A percentile compares a stretch with the other conserved stretches of the same genome.
These are phyloP conservation scores for Trypanosoma avium DNA, from an alignment of 208 protist genomes.

Conservation along the genomic window DNA sequence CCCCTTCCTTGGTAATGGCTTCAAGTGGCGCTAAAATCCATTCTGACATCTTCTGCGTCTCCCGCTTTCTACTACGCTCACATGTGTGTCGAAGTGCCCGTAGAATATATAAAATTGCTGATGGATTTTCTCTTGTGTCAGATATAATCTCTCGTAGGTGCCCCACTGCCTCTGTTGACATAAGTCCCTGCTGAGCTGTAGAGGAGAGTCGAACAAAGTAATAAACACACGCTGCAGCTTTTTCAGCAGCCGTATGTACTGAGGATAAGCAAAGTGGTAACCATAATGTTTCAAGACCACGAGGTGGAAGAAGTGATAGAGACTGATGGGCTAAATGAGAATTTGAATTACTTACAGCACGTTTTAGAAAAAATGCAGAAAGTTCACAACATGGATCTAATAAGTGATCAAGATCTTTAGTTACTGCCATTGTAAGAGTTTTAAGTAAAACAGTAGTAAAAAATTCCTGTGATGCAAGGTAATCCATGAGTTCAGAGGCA, in stretches of 20 bases:
- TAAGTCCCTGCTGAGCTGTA: conserved; percentile 38
- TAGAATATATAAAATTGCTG: conserved; percentile 43
- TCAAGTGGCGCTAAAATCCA: conserved; percentile 11
- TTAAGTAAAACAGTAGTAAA: conserved; percentile 44
- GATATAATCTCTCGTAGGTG: conserved; percentile 26
- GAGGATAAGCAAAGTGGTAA: conserved; percentile 50
- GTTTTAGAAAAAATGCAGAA: conserved; percentile 37
- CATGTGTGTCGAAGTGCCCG: conserved; percentile 41
- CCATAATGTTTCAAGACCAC: conserved; percentile 41
- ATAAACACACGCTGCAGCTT: conserved; percentile 46
- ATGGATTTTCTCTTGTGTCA: conserved; percentile 24
- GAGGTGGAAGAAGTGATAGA: conserved; percentile 29
- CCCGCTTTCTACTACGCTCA: conserved; percentile 18
- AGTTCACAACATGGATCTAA: conserved; percentile 36
- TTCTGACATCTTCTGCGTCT: conserved; percentile 12
- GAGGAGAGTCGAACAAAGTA: conserved; percentile 43
- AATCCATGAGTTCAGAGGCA: conserved; percentile 31
- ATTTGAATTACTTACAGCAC: conserved; percentile 30
- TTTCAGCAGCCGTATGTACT: conserved; percentile 31
- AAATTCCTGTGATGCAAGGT: conserved; percentile 43
- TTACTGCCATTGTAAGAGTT: conserved; percentile 35
- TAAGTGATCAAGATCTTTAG: conserved; percentile 29
- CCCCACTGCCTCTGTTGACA: conserved; percentile 31
- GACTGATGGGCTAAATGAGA: conserved; percentile 44
- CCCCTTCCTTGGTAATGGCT: conserved; percentile 12